These are phyloP conservation scores for Aspergillus phoenicis DNA, from an alignment of 2,329 filamentous ascomycete genomes.

Conservation along the genomic window DNA sequence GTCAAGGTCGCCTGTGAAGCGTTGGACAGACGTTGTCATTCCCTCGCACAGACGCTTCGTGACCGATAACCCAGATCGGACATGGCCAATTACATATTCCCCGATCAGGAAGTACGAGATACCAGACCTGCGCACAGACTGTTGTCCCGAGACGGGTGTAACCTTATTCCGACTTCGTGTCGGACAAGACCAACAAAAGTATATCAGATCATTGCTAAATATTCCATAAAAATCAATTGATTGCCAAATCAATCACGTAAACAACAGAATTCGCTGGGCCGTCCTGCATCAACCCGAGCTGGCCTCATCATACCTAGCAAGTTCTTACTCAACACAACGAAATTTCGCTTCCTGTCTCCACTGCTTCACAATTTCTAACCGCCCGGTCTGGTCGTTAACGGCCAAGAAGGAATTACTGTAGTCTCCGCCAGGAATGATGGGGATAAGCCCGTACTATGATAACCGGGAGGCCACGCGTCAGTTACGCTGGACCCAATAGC, in stretches of 20 bases:
- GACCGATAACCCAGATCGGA: background rate
- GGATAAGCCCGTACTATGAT: slow-evolving; percentile 11
- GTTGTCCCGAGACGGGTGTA: background rate
- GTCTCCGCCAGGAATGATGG: background rate
- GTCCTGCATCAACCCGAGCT: background rate
- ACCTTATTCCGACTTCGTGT: background rate
- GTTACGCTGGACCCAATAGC: background rate
- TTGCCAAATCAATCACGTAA: background rate
- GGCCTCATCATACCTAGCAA: background rate
- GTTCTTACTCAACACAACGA: slow-evolving; percentile 5
- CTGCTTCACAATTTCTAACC: background rate
- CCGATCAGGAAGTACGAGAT: background rate
- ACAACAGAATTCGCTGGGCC: background rate
- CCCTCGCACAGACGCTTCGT: background rate
- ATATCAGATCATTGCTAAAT: background rate
- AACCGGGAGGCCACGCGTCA: background rate
- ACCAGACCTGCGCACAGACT: background rate
- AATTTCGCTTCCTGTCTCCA: slow-evolving; percentile 9
- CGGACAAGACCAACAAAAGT: background rate
- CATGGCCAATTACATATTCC: background rate
- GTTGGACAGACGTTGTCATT: background rate
- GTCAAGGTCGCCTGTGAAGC: background rate
- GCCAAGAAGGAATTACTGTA: slow-evolving; percentile 14
- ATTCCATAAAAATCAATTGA: no score
- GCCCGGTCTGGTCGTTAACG: background rate